Percentiles rank a stretch among this genome's conserved stretches.
phyloP scores from a whole-genome alignment of 129 eudicot genomes.

The Tagetes erecta region DNA sequence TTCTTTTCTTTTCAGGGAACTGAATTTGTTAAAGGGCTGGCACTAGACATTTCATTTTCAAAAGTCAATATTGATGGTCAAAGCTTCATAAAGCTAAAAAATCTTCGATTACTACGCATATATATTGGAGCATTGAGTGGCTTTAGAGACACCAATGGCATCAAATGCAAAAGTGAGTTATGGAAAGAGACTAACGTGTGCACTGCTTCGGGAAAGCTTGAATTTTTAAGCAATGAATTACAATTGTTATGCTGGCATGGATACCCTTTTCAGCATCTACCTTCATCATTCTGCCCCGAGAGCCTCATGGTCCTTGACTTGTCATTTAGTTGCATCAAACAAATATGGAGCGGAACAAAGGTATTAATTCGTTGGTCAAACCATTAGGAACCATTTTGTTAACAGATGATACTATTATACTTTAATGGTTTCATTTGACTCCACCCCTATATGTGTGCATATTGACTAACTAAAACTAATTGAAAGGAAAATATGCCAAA shows the following conservation, averaged over 20 bases:
- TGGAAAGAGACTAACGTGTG: slow-evolving; percentile 3
- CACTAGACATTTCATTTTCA: slow-evolving; percentile 35
- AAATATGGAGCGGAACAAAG: slow-evolving; percentile 41
- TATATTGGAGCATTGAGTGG: slow-evolving; percentile 19
- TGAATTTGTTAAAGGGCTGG: slow-evolving; percentile 33
- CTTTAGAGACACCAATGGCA: slow-evolving; percentile 11
- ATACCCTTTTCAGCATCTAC: slow-evolving; percentile 36
- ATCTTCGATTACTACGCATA: slow-evolving; percentile 33
- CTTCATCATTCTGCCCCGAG: slow-evolving; percentile 30
- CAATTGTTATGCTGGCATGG: slow-evolving; percentile 42
- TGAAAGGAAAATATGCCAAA: background rate
- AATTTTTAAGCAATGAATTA: slow-evolving; percentile 31
- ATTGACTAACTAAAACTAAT: background rate
- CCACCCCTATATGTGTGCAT: background rate
- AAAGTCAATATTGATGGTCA: slow-evolving; percentile 28
- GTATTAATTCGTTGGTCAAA: slow-evolving; percentile 14
- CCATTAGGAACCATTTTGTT: background rate
- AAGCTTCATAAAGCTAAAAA: slow-evolving; percentile 35
- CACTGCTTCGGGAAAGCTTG: slow-evolving; percentile 15
- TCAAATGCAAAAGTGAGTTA: slow-evolving; percentile 16
- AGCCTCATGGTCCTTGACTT: slow-evolving; percentile 44
- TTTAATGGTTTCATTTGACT: no score
- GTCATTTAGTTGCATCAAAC: slow-evolving; percentile 41
- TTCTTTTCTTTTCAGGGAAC: slow-evolving; percentile 28
- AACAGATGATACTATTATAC: no score